Conservation (phyloP, 1,284 basidiomycete species). For the Vanrija pseudolonga region DNA sequence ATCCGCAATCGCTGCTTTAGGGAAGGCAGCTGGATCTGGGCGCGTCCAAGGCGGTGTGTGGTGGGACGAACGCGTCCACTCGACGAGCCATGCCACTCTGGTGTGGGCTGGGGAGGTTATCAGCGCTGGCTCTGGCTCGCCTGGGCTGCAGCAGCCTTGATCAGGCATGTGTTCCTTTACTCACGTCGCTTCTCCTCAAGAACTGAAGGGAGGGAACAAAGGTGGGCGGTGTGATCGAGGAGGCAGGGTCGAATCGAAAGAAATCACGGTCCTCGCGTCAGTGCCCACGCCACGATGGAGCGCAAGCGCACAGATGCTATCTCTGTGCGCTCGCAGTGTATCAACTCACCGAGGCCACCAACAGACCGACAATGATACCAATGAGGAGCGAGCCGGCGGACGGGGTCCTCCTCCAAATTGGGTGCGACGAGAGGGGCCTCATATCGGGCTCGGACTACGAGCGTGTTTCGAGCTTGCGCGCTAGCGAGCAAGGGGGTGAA, state of each 20-base stretch:
- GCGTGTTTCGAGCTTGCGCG: too few relatives aligned
- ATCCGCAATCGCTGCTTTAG: conserved; percentile 76
- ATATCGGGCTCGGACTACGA: neutral
- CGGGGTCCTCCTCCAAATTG: conserved; percentile 38
- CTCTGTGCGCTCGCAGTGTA: too few relatives aligned
- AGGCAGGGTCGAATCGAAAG: too few relatives aligned
- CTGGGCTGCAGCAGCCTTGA: too few relatives aligned
- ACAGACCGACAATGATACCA: conserved; percentile 49
- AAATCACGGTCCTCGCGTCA: too few relatives aligned
- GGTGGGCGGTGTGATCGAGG: too few relatives aligned
- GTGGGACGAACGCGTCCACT: conserved; percentile 23
- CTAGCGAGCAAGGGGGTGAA: too few relatives aligned
- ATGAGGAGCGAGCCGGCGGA: conserved; percentile 47
- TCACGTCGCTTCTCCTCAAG: neutral
- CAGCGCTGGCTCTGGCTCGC: neutral
- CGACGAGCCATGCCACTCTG: conserved; percentile 34
- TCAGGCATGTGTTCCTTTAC: too few relatives aligned
- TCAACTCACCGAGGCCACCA: conserved; percentile 46
- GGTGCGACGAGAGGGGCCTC: conserved; percentile 18
- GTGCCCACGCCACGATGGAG: too few relatives aligned
- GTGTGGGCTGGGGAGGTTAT: conserved; percentile 10
- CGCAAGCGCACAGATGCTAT: too few relatives aligned
- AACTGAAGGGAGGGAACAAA: neutral
- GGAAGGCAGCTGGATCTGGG: conserved; percentile 56
- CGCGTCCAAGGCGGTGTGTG: conserved; percentile 29